Evolutionary conservation across 2,329 filamentous ascomycete species (phyloP).

Genomic region (Colletotrichum salicis): DNA sequence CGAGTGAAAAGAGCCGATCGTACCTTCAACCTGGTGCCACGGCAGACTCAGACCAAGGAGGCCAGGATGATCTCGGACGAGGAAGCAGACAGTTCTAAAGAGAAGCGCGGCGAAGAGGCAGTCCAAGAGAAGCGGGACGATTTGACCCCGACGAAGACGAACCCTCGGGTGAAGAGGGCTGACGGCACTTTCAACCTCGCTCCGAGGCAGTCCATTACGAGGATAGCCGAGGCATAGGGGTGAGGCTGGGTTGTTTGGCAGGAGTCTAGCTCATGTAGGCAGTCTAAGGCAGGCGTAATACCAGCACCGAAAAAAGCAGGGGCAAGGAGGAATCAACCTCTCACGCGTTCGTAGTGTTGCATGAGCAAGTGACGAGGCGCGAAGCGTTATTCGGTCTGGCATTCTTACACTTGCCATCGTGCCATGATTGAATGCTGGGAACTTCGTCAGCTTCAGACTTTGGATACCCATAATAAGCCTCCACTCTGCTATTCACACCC

Average conservation of each 20-base stretch:
- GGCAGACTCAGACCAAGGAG: neutral
- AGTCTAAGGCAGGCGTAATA: neutral
- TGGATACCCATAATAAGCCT: neutral
- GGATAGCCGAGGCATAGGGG: neutral
- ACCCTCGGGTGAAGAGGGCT: neutral
- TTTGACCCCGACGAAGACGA: neutral
- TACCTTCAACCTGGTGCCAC: neutral
- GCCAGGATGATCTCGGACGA: neutral
- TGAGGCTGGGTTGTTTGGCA: too few species aligned
- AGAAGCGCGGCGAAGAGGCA: neutral
- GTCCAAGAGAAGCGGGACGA: neutral
- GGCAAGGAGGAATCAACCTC: too few species aligned
- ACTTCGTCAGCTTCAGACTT: neutral
- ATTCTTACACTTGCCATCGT: neutral
- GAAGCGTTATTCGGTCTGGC: neutral
- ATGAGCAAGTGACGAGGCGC: neutral
- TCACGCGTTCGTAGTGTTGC: neutral
- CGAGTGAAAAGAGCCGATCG: neutral
- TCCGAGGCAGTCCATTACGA: neutral
- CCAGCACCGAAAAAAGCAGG: neutral
- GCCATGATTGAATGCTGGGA: neutral
- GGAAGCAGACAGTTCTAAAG: neutral
- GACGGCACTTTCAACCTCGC: neutral
- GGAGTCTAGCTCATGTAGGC: too few species aligned
- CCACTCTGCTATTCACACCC: neutral